Conservation (phyloP, 2,329 filamentous ascomycete species). For the Aspergillus texensis region DNA sequence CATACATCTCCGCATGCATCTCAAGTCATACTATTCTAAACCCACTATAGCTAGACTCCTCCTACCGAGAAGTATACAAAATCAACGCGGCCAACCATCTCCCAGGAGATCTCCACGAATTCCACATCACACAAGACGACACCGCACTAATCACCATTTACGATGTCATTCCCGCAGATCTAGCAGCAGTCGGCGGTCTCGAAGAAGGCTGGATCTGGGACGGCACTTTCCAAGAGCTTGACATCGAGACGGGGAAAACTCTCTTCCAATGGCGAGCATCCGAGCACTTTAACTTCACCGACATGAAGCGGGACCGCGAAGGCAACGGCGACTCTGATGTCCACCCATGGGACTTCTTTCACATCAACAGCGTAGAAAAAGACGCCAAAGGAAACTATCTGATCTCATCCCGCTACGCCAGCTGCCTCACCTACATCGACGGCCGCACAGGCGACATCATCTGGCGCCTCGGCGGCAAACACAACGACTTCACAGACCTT, state of each 20-base stretch:
- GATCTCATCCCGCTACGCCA: constrained; percentile 44
- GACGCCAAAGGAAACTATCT: constrained; percentile 49
- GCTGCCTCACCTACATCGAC: constrained; percentile 45
- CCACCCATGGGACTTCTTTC: constrained; percentile 56
- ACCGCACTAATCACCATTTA: constrained; percentile 50
- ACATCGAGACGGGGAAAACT: constrained; percentile 47
- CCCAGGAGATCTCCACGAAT: constrained; percentile 48
- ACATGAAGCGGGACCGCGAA: constrained; percentile 25
- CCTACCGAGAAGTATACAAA: constrained; percentile 39
- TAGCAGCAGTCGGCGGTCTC: constrained; percentile 38
- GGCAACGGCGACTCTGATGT: constrained; percentile 20
- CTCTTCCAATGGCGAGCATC: constrained; percentile 53
- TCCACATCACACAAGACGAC: constrained; percentile 45
- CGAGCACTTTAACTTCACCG: constrained; percentile 42
- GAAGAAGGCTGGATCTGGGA: constrained; percentile 45
- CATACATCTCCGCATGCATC: not conserved
- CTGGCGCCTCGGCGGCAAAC: constrained; percentile 56
- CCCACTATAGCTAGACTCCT: constrained; percentile 29
- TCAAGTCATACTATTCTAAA: not conserved
- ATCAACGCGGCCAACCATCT: constrained; percentile 42
- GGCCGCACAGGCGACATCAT: constrained; percentile 49
- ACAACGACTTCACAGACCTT: constrained; percentile 46
- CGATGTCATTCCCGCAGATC: constrained; percentile 40
- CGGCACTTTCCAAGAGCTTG: constrained; percentile 50
- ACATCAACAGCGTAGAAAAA: constrained; percentile 59